These are phyloP conservation scores for Dillenia turbinata DNA, from an alignment of 164 flowering plant genomes.

Conservation along the genomic window DNA sequence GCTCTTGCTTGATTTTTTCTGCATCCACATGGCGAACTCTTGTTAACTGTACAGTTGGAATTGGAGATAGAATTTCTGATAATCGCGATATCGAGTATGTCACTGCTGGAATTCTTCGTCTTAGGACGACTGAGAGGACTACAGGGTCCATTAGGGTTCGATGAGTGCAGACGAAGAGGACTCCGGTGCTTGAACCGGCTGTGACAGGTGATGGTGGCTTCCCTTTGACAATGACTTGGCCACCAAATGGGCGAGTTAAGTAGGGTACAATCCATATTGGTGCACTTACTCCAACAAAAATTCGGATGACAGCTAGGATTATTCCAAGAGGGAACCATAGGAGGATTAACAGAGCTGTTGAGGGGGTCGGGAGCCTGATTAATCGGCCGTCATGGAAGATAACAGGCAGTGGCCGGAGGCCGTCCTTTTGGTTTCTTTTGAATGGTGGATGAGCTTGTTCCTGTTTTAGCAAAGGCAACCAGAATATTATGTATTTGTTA, in stretches of 20 bases:
- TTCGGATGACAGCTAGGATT: slow-evolving; percentile 54
- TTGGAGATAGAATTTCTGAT: slow-evolving; percentile 87
- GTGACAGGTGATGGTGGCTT: slow-evolving; percentile 61
- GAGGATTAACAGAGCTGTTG: slow-evolving; percentile 64
- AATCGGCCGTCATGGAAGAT: slow-evolving; percentile 97
- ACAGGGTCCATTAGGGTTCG: slow-evolving; percentile 96
- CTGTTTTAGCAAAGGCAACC: slow-evolving; percentile 27
- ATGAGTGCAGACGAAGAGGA: slow-evolving; percentile 92
- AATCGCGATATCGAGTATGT: slow-evolving; percentile 87
- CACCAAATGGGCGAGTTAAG: slow-evolving; percentile 47
- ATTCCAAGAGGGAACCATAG: slow-evolving; percentile 88
- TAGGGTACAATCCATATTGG: slow-evolving; percentile 64
- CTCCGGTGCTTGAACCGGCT: slow-evolving; percentile 44
- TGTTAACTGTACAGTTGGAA: slow-evolving; percentile 80
- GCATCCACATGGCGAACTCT: slow-evolving; percentile 76
- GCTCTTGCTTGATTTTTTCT: slow-evolving; percentile 46
- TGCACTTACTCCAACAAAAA: slow-evolving; percentile 38
- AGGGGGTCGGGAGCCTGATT: slow-evolving; percentile 74
- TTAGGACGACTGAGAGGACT: slow-evolving; percentile 63
- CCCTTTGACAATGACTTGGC: slow-evolving; percentile 59
- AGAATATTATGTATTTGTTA: too few relatives aligned
- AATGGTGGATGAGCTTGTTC: slow-evolving; percentile 54
- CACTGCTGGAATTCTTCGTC: slow-evolving; percentile 74
- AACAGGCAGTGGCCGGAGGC: slow-evolving; percentile 67
- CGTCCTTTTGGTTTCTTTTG: slow-evolving; percentile 12